Base-by-base conservation (phyloP, 345 rosid species). In the Aurinia saxatilis region DNA sequence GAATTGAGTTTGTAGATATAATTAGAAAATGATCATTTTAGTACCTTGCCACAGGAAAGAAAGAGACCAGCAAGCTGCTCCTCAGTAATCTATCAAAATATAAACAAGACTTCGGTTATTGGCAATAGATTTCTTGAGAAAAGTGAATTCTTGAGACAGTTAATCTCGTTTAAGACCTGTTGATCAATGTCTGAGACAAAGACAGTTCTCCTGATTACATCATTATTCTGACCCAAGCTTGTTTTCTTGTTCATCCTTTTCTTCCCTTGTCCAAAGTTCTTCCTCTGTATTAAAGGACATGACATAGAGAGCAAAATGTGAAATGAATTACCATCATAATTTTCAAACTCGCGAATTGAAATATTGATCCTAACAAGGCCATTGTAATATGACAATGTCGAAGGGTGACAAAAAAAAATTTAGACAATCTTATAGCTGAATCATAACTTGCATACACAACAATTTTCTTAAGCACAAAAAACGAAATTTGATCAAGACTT, bases 61-160 rank as follows among this genome's bases (percentile, higher is more conserved):
- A 93, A 93, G 49, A 92, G 88, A 57, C 83, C 81, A 1, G 99
- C 99, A 67, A 93, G 90, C 66, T 85, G 91, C 79, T 87, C 96
- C 73, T 93, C 97, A 29, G 99, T 93, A 33, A 85, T 96, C 97
- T 70, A 55, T n/a, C 38, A 84, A 72, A 50, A 25, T 0, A 31
- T 19, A 11, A 37, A 46, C 9, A 50, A 5, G 18, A 13, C 1
- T 16, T 14, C 51, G 3, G 5, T 40, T 47, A 36, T 9, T 21
- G 33, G 2, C 18, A 33, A 14, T 15, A 8, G 46, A 21, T 3
- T 59, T 7, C 2, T 41, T 15, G 7, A 36, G 34, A 29, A 58
- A 67, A 56, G 2, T 25, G 16, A 0, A 4, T 40, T 36, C 14
- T 12, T 29, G 64, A 49, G 42, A 39, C 35, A 27, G 2, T 1